phyloP scores from a whole-genome alignment of 352 stramenopile species.

The Globisporangium megalacanthum region DNA sequence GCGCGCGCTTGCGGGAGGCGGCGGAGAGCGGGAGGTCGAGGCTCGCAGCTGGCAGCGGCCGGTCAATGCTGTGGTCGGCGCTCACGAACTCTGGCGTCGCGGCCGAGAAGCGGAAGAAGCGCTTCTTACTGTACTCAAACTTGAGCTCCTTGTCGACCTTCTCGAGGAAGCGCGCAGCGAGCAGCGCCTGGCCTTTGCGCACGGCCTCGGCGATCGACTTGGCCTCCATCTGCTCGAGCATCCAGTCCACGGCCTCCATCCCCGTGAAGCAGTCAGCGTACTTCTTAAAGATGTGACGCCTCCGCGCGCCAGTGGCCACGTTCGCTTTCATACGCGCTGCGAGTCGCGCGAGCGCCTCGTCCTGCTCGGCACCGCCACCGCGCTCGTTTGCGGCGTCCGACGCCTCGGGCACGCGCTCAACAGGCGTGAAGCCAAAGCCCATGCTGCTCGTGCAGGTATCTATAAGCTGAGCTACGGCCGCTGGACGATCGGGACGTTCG shows the following conservation, averaged over 20 bases:
- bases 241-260: constrained; percentile 84
- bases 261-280: constrained; percentile 79
- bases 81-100: constrained; percentile 70
- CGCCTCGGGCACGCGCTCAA: constrained; percentile 48
- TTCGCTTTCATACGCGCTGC: constrained; percentile 78
- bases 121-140: constrained; percentile 82
- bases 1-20: constrained; percentile 44
- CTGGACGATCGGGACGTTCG: too few relatives aligned
- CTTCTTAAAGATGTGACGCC: constrained; percentile 76
- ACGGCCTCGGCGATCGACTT: constrained; percentile 74
- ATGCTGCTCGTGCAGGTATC: constrained; percentile 1
- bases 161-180: constrained; percentile 66
- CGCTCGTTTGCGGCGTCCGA: constrained; percentile 24
- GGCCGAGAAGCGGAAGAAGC: constrained; percentile 75
- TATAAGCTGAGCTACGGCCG: too few relatives aligned
- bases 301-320: constrained; percentile 63
- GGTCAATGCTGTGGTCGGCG: constrained; percentile 18
- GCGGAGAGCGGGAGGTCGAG: constrained; percentile 64
- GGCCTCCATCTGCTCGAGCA: constrained; percentile 83
- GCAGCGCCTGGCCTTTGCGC: constrained; percentile 69
- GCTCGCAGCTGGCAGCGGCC: constrained; percentile 39
- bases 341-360: constrained; percentile 62
- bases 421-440: constrained; percentile 19
- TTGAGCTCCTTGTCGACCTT: constrained; percentile 81
- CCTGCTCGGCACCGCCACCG: constrained; percentile 34